These are phyloP conservation scores for Sisymbrium irio DNA, from an alignment of 345 rosid species.

Conservation along the genomic window DNA sequence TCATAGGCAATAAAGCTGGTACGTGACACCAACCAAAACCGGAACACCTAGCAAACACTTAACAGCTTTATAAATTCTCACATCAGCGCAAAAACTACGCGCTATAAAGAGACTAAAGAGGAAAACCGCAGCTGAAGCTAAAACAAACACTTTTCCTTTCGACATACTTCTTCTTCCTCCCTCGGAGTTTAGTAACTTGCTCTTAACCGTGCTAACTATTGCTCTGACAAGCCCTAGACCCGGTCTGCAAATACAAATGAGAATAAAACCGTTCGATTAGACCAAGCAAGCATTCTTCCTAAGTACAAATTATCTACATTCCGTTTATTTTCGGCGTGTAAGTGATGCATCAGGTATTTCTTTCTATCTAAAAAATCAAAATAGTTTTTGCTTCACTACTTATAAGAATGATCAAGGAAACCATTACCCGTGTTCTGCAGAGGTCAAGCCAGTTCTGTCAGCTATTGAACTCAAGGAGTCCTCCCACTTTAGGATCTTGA, in stretches of 20 bases:
- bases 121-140: background rate
- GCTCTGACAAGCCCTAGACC: slow-evolving; percentile 17
- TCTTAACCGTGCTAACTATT: background rate
- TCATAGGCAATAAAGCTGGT: background rate
- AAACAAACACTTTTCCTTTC: background rate
- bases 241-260: background rate
- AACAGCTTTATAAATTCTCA: background rate
- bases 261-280: background rate
- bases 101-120: background rate
- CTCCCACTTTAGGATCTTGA: background rate
- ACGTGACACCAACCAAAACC: background rate
- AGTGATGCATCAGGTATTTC: background rate
- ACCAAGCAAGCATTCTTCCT: background rate
- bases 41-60: slow-evolving; percentile 7
- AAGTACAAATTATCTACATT: background rate
- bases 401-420: background rate
- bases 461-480: background rate
- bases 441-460: background rate
- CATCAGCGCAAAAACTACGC: background rate
- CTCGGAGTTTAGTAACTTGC: background rate
- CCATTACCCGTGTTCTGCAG: background rate
- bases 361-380: background rate
- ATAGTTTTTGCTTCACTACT: background rate
- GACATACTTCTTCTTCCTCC: background rate
- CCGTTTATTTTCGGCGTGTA: background rate